phyloP scores from a whole-genome alignment of 1,284 basidiomycete genomes.

The Pseudozyma hubeiensis region DNA sequence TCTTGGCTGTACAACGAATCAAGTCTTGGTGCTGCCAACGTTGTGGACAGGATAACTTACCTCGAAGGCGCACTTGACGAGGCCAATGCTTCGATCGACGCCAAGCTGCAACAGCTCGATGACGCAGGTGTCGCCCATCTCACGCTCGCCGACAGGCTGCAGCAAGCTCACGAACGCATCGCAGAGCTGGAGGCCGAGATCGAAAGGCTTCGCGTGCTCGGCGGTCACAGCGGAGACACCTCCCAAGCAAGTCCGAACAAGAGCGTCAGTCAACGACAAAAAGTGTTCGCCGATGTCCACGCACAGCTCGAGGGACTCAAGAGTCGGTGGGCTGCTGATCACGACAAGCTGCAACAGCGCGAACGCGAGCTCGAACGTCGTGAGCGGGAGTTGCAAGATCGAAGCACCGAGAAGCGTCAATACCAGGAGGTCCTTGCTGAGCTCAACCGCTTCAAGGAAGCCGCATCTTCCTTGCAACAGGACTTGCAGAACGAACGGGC shows the following conservation, averaged over 20 bases:
- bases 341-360: slow-evolving; percentile 39
- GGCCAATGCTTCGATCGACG: slow-evolving; percentile 55
- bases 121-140: slow-evolving; percentile 47
- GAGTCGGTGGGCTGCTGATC: slow-evolving; percentile 46
- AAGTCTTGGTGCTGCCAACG: slow-evolving; percentile 47
- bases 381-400: slow-evolving; percentile 42
- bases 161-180: slow-evolving; percentile 44
- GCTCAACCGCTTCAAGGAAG: slow-evolving; percentile 41
- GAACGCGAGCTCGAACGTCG: slow-evolving; percentile 42
- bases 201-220: slow-evolving; percentile 26
- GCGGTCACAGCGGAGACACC: slow-evolving; percentile 19
- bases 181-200: slow-evolving; percentile 52
- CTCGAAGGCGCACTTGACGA: slow-evolving; percentile 52
- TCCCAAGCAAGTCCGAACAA: slow-evolving; percentile 27
- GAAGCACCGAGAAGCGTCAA: slow-evolving; percentile 38
- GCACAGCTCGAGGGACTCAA: slow-evolving; percentile 54
- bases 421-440: slow-evolving; percentile 39
- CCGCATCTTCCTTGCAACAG: slow-evolving; percentile 37
- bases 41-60: slow-evolving; percentile 42
- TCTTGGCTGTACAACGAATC: slow-evolving; percentile 58
- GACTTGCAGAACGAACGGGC: slow-evolving; percentile 40
- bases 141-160: slow-evolving; percentile 40
- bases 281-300: slow-evolving; percentile 43
- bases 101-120: slow-evolving; percentile 54
- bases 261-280: slow-evolving; percentile 36